Evolutionary conservation across 2,329 filamentous ascomycete genomes (phyloP).

Genomic region (Chaetomiaceae sp.): DNA sequence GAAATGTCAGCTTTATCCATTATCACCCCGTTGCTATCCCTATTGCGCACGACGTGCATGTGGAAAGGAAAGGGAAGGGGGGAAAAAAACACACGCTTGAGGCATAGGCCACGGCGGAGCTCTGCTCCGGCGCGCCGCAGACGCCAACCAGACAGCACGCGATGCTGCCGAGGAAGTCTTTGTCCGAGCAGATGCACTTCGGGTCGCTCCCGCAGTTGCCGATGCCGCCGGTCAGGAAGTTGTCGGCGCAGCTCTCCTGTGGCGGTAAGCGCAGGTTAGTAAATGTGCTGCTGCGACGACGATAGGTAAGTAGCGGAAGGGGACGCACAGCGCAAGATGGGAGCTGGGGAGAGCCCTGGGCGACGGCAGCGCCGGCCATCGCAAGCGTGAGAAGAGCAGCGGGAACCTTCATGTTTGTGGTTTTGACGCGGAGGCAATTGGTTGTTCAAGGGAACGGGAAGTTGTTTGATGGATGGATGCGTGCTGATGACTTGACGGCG

Average conservation of each 20-base stretch:
- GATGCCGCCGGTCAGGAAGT: constrained; percentile 31
- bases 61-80: too few relatives aligned
- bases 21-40: too few relatives aligned
- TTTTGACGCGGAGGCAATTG: constrained; percentile 14
- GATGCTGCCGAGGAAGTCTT: constrained; percentile 39
- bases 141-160: constrained; percentile 34
- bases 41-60: too few relatives aligned
- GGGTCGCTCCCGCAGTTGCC: constrained; percentile 34
- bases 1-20: neutral
- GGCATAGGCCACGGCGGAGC: constrained; percentile 31
- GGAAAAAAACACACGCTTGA: constrained; percentile 27
- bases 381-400: constrained; percentile 43
- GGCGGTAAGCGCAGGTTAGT: constrained; percentile 12
- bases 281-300: neutral
- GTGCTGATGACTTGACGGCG: neutral
- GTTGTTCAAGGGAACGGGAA: neutral
- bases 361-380: constrained; percentile 49
- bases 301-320: neutral
- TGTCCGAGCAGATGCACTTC: constrained; percentile 41
- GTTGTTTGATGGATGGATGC: neutral
- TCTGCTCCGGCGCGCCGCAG: constrained; percentile 31
- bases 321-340: constrained; percentile 54
- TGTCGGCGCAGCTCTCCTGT: constrained; percentile 32
- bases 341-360: constrained; percentile 41
- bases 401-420: constrained; percentile 41